These are phyloP conservation scores for Flaveria linearis DNA, from an alignment of 129 eudicot genomes.

Conservation along the genomic window DNA sequence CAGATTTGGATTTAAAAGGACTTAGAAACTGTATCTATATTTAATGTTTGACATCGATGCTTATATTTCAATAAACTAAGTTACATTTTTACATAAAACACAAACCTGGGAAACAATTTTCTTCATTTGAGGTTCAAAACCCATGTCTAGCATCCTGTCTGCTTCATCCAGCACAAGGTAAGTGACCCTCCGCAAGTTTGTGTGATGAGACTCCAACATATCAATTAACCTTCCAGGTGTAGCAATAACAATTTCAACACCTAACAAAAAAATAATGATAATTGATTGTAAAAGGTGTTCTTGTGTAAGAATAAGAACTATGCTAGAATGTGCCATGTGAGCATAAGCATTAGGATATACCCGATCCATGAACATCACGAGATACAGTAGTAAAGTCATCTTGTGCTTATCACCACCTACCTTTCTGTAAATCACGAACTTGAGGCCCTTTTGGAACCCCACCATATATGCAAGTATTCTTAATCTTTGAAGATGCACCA, in stretches of 20 bases:
- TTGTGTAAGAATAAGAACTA: neutral
- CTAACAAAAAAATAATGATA: conserved; percentile 34
- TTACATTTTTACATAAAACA: conserved; percentile 7
- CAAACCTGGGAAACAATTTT: conserved; percentile 92
- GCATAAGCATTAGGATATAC: conserved; percentile 74
- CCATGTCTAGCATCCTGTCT: conserved; percentile 98
- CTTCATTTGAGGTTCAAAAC: conserved; percentile 93
- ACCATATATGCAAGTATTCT: conserved; percentile 97
- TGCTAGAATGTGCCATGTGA: conserved; percentile 22
- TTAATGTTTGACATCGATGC: neutral
- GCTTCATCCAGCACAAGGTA: conserved; percentile 96
- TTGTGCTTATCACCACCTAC: conserved; percentile 99
- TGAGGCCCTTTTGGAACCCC: conserved; percentile 99
- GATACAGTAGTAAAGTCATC: conserved; percentile 95
- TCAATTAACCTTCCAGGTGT: conserved; percentile 96
- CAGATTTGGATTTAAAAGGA: neutral
- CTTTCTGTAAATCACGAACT: conserved; percentile 99
- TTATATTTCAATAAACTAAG: neutral
- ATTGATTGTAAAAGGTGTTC: neutral
- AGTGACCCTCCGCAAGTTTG: conserved; percentile 90
- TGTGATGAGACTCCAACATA: conserved; percentile 89
- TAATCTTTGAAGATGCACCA: conserved; percentile 96
- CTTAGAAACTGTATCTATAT: neutral
- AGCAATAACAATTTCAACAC: conserved; percentile 93
- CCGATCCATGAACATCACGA: conserved; percentile 88